Conservation (phyloP, 371 early-diverging fungal genomes). For the Vittaforma corneae region DNA sequence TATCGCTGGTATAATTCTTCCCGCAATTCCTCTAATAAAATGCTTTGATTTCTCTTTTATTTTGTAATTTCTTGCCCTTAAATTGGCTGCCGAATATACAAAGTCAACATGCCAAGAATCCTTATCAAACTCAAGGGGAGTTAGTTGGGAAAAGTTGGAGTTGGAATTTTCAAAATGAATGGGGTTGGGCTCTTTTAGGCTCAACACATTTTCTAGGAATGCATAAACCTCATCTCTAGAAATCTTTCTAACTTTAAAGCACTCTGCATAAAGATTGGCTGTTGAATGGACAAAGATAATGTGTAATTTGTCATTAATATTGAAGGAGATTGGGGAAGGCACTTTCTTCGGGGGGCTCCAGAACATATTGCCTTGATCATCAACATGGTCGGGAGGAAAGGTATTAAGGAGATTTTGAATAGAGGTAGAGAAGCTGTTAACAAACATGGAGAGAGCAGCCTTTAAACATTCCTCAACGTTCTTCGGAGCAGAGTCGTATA, state of each 20-base stretch:
- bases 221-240: constrained; percentile 68
- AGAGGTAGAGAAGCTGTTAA: constrained; percentile 37
- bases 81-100: constrained; percentile 86
- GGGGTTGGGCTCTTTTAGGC: background rate
- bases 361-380: constrained; percentile 73
- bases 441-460: constrained; percentile 38
- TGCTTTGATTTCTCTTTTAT: constrained; percentile 80
- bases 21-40: constrained; percentile 95
- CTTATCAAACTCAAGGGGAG: constrained; percentile 97
- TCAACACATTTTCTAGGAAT: constrained; percentile 70
- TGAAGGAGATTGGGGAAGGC: constrained; percentile 64
- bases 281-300: constrained; percentile 77
- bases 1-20: constrained; percentile 99
- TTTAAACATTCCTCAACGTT: constrained; percentile 63
- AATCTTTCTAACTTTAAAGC: constrained; percentile 64
- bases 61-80: constrained; percentile 86
- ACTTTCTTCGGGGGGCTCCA: constrained; percentile 97
- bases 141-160: constrained; percentile 64
- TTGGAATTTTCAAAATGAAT: constrained; percentile 4
- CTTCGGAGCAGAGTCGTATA: constrained; percentile 77
- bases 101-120: constrained; percentile 99
- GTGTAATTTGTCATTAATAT: constrained; percentile 65
- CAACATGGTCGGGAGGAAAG: constrained; percentile 64
- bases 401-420: constrained; percentile 48
- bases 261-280: constrained; percentile 71